A percentile compares a stretch with the other conserved stretches of the same genome.
These are phyloP conservation scores for Kalanchoe fedtschenkoi DNA, from an alignment of 164 flowering plant genomes.

Conservation along the genomic window DNA sequence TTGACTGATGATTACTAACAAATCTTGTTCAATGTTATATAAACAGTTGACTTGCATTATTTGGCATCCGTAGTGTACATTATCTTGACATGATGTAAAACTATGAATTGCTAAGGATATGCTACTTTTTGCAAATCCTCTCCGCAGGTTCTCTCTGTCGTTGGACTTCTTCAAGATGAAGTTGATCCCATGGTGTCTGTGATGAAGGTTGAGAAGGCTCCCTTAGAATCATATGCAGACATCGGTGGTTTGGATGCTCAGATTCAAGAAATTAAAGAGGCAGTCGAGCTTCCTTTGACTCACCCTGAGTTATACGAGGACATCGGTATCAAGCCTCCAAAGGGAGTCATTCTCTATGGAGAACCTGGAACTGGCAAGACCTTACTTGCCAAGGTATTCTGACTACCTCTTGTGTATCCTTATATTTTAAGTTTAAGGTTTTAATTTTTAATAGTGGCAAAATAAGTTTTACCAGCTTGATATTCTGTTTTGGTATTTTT, in stretches of 20 bases:
- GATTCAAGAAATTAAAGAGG: slow-evolving; percentile 83
- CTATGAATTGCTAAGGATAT: too few species aligned
- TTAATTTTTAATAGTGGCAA: not conserved
- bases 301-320: slow-evolving; percentile 84
- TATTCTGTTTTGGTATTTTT: too few species aligned
- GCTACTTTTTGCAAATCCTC: too few species aligned
- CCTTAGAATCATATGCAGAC: slow-evolving; percentile 74
- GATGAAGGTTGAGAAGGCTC: slow-evolving; percentile 83
- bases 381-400: slow-evolving; percentile 64
- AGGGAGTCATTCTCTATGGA: slow-evolving; percentile 82
- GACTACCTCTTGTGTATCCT: too few species aligned
- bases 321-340: slow-evolving; percentile 84
- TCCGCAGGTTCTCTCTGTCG: slow-evolving; percentile 64
- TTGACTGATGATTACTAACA: not conserved
- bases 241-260: slow-evolving; percentile 86
- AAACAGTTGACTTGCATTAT: too few species aligned
- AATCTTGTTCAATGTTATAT: too few species aligned
- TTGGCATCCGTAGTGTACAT: too few species aligned
- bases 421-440: not conserved
- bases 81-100: too few species aligned
- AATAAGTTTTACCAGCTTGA: too few species aligned
- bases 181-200: slow-evolving; percentile 84
- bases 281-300: slow-evolving; percentile 78
- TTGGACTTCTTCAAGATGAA: slow-evolving; percentile 80
- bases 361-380: slow-evolving; percentile 92